Evolutionary conservation across 2,329 filamentous ascomycete genomes (phyloP).

Genomic region (Aspergillus quadrilineatus): DNA sequence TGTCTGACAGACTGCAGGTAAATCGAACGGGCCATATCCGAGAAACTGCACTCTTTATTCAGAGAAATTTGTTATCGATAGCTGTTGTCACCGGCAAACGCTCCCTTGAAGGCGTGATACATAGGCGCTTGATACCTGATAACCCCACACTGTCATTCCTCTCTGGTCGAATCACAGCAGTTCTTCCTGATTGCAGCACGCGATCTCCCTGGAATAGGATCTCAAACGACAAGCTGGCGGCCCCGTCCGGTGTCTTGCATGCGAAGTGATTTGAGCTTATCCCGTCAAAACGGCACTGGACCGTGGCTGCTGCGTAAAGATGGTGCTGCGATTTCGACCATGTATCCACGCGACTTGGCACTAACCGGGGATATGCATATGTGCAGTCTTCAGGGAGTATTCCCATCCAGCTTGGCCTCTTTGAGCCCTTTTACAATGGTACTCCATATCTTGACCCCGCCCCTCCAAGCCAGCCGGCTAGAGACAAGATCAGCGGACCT

Average conservation of each 20-base stretch:
- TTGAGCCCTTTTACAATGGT: neutral
- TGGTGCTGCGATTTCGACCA: neutral
- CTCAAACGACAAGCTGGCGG: neutral
- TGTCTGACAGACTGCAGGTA: slow-evolving; percentile 4
- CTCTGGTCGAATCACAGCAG: neutral
- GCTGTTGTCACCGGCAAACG: neutral
- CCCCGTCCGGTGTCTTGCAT: neutral
- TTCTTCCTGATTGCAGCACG: neutral
- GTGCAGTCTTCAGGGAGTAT: neutral
- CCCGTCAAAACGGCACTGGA: neutral
- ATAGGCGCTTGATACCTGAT: neutral
- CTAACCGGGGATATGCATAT: neutral
- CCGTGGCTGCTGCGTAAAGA: neutral
- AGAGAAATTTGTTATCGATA: neutral
- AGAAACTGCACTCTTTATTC: too few species aligned
- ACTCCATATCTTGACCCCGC: slow-evolving; percentile 15
- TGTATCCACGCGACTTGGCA: neutral
- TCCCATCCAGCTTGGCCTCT: neutral
- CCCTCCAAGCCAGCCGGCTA: slow-evolving; percentile 11
- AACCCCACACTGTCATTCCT: neutral
- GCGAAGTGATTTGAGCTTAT: slow-evolving; percentile 1
- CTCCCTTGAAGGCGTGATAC: neutral
- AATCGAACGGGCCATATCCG: neutral
- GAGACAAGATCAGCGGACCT: slow-evolving; percentile 23
- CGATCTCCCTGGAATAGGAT: neutral